Conservation (phyloP, 1,284 basidiomycete genomes). For the Takashimella tepidaria region DNA sequence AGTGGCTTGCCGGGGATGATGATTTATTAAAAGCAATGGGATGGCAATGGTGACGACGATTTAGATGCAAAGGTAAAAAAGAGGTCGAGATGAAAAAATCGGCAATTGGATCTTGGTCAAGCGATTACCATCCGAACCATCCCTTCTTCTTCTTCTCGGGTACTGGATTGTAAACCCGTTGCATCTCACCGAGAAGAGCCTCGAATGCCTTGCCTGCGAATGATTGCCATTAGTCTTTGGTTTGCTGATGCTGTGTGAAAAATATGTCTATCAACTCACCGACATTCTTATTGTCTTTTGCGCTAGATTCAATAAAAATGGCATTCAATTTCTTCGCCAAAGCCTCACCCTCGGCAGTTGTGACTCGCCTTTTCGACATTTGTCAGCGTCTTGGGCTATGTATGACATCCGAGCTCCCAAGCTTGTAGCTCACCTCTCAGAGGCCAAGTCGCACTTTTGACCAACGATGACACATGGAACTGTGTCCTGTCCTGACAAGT, state of each 20-base stretch:
- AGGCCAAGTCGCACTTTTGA: slow-evolving; percentile 80
- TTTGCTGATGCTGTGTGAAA: neutral
- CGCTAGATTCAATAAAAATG: slow-evolving; percentile 82
- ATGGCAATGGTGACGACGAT: too few relatives aligned
- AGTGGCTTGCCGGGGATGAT: too few relatives aligned
- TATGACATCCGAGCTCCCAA: slow-evolving; percentile 53
- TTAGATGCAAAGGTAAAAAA: too few relatives aligned
- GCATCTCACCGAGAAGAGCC: slow-evolving; percentile 75
- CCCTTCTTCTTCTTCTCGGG: slow-evolving; percentile 43
- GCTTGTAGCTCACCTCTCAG: slow-evolving; percentile 28
- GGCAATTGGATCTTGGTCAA: too few relatives aligned
- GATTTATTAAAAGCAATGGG: too few relatives aligned
- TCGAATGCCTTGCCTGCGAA: slow-evolving; percentile 88
- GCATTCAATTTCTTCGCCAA: slow-evolving; percentile 69
- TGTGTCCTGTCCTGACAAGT: slow-evolving; percentile 82
- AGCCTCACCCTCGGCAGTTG: slow-evolving; percentile 65
- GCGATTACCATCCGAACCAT: slow-evolving; percentile 32
- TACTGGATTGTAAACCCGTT: slow-evolving; percentile 45
- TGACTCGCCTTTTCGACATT: slow-evolving; percentile 60
- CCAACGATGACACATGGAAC: slow-evolving; percentile 96
- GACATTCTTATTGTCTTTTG: slow-evolving; percentile 83
- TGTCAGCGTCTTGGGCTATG: neutral
- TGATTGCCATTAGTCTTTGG: too few relatives aligned
- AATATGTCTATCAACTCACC: slow-evolving; percentile 55
- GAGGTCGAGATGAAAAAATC: too few relatives aligned